Conservation (phyloP, 139 green algal species). For the Astrephomene gubernaculifera region DNA sequence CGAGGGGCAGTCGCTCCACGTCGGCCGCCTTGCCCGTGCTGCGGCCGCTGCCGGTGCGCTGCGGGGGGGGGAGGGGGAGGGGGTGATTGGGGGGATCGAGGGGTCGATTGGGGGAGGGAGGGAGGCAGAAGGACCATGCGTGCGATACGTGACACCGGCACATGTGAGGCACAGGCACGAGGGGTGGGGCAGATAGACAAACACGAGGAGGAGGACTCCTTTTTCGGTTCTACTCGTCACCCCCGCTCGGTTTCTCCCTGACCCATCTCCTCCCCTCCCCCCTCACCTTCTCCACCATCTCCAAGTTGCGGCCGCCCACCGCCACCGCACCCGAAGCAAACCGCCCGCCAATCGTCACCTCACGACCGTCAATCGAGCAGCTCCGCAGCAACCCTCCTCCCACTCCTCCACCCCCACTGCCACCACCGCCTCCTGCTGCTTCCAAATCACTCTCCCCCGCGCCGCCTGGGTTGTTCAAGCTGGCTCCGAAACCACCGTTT, state of each 20-base stretch:
- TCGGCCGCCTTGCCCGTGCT: neutral
- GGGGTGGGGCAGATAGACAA: too few species aligned
- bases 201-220: too few species aligned
- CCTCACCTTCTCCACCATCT: neutral
- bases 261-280: neutral
- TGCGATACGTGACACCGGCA: too few species aligned
- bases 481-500: too few species aligned
- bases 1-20: slow-evolving; percentile 33
- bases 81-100: neutral
- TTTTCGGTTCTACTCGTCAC: neutral
- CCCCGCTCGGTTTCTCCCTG: neutral
- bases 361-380: slow-evolving; percentile 4
- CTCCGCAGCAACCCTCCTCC: neutral
- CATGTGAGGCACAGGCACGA: too few species aligned
- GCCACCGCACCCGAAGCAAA: too few species aligned
- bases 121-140: too few species aligned
- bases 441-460: slow-evolving; percentile 5
- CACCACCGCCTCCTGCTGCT: neutral
- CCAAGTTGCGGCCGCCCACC: neutral
- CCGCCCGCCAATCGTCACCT: neutral
- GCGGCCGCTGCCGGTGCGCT: slow-evolving; percentile 44
- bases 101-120: too few species aligned
- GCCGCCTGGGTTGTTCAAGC: too few species aligned
- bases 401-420: neutral
- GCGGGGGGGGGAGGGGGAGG: neutral